Conservation (phyloP, 768 basidiomycete species). For the Lactarius sanguifluus region DNA sequence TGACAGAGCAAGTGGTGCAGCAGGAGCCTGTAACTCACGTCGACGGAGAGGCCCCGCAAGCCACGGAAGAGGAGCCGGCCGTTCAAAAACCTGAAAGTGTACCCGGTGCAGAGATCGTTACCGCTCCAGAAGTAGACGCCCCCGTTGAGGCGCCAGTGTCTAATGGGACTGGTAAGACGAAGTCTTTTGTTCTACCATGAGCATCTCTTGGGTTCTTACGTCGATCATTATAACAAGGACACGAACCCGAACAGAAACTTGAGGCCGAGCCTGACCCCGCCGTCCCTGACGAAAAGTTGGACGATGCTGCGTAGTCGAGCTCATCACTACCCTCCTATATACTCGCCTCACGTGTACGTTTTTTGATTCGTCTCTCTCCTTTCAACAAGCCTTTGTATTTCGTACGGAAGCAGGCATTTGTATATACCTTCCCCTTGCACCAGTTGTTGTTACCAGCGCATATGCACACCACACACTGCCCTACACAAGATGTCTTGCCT, state of each 20-base stretch:
- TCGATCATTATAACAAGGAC: not conserved
- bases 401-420: not conserved
- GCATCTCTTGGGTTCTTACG: not conserved
- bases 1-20: slow-evolving; percentile 8
- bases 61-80: not conserved
- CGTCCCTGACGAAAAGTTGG: not conserved
- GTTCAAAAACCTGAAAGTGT: not conserved
- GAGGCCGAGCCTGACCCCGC: not conserved
- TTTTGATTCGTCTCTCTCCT: not conserved
- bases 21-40: not conserved
- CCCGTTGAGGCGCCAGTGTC: not conserved
- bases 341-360: not conserved
- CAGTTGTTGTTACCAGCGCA: slow-evolving; percentile 4
- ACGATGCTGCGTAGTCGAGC: not conserved
- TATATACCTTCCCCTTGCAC: slow-evolving; percentile 4
- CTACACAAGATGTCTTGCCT: not conserved
- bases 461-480: not conserved
- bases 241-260: not conserved
- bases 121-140: slow-evolving; percentile 5
- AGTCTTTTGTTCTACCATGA: not conserved
- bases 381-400: slow-evolving; percentile 13
- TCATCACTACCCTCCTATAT: not conserved
- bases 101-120: not conserved
- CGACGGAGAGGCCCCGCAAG: not conserved
- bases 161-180: slow-evolving; percentile 8